A percentile compares a stretch with the other conserved stretches of the same genome.
Conservation (phyloP, 495 filamentous ascomycete genomes). For the Tirmania nivea region DNA sequence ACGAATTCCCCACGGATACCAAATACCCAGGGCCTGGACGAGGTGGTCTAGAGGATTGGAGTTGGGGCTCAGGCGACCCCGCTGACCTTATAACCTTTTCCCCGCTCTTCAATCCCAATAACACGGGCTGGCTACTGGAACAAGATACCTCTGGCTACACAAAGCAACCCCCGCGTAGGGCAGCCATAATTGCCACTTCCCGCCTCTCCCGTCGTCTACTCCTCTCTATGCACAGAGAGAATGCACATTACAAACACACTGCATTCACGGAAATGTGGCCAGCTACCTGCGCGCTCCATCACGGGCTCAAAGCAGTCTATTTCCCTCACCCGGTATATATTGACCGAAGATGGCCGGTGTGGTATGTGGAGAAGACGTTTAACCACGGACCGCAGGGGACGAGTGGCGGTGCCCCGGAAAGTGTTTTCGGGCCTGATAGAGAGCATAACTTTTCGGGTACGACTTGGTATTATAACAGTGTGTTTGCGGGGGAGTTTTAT, state of each 20-base stretch:
- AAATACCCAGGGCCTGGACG: slow-evolving; percentile 44
- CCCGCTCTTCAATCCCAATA: slow-evolving; percentile 76
- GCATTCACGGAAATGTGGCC: slow-evolving; percentile 98
- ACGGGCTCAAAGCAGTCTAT: slow-evolving; percentile 87
- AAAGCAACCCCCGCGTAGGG: slow-evolving; percentile 53
- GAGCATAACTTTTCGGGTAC: slow-evolving; percentile 79
- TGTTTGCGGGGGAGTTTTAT: slow-evolving; percentile 65
- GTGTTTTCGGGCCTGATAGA: slow-evolving; percentile 43
- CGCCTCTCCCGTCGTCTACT: slow-evolving; percentile 68
- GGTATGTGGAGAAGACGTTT: slow-evolving; percentile 59
- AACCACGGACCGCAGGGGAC: not conserved
- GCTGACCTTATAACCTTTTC: slow-evolving; percentile 88
- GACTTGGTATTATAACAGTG: slow-evolving; percentile 89
- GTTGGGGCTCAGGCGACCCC: slow-evolving; percentile 82
- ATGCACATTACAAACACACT: slow-evolving; percentile 52
- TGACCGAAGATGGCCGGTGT: slow-evolving; percentile 69
- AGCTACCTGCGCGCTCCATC: slow-evolving; percentile 63
- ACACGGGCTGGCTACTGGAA: slow-evolving; percentile 68
- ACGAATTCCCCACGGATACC: slow-evolving; percentile 43
- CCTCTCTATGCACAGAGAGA: slow-evolving; percentile 74
- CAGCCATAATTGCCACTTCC: slow-evolving; percentile 68
- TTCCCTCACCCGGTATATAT: slow-evolving; percentile 81
- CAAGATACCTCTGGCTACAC: slow-evolving; percentile 75
- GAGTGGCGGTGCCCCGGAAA: slow-evolving; percentile 44
- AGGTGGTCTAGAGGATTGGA: slow-evolving; percentile 50